These are phyloP conservation scores for Aspergillus leporis DNA, from an alignment of 495 filamentous ascomycete genomes.

Conservation along the genomic window DNA sequence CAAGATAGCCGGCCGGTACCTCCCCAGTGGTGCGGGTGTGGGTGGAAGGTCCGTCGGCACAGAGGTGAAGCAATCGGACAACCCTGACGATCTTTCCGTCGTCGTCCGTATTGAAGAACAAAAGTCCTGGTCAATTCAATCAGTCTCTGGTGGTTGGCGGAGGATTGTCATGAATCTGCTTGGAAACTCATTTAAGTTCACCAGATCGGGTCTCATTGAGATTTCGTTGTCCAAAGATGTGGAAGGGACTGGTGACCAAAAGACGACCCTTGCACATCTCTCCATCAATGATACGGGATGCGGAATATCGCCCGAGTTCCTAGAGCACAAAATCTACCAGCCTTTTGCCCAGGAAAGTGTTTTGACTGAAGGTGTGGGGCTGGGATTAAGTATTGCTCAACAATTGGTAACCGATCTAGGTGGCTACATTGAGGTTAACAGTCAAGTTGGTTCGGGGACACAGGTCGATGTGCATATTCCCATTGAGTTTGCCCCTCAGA, in stretches of 20 bases:
- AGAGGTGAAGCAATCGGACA: not conserved
- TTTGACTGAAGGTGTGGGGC: slow-evolving; percentile 64
- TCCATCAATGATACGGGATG: slow-evolving; percentile 64
- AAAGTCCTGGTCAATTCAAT: slow-evolving; percentile 53
- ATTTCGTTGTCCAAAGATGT: slow-evolving; percentile 44
- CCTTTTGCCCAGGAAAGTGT: slow-evolving; percentile 73
- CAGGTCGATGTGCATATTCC: slow-evolving; percentile 56
- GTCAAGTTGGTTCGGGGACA: slow-evolving; percentile 57
- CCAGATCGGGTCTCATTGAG: slow-evolving; percentile 57
- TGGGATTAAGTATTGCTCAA: slow-evolving; percentile 68
- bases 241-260: slow-evolving; percentile 18
- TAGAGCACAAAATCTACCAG: slow-evolving; percentile 65
- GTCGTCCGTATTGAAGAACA: slow-evolving; percentile 57
- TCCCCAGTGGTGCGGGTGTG: slow-evolving; percentile 21
- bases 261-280: slow-evolving; percentile 35
- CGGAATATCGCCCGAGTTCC: slow-evolving; percentile 68
- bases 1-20: slow-evolving; percentile 18
- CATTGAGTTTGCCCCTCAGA: slow-evolving; percentile 20
- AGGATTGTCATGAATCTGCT: slow-evolving; percentile 72
- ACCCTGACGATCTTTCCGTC: slow-evolving; percentile 38
- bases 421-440: slow-evolving; percentile 60
- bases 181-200: slow-evolving; percentile 75
- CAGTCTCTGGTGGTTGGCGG: slow-evolving; percentile 62
- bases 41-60: not conserved
- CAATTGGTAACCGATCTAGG: slow-evolving; percentile 62